phyloP scores from a whole-genome alignment of 2,329 filamentous ascomycete genomes.

The Ophiocordyceps camponoti-floridani region DNA sequence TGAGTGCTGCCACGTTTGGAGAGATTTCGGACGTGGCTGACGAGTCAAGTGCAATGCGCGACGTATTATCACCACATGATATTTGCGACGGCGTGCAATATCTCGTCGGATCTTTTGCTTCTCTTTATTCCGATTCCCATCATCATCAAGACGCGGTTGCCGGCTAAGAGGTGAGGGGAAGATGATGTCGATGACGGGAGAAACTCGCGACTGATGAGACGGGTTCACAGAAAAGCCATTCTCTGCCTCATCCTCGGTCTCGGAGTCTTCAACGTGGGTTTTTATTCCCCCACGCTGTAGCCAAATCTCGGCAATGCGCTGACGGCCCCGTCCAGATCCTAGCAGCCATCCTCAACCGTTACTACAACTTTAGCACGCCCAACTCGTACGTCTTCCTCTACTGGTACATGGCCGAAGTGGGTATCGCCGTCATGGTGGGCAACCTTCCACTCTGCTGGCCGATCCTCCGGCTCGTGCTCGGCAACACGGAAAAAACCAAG shows the following conservation, averaged over 20 bases:
- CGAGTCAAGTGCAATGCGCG: slow-evolving; percentile 19
- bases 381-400: slow-evolving; percentile 37
- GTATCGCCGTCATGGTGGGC: slow-evolving; percentile 39
- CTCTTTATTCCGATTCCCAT: slow-evolving; percentile 26
- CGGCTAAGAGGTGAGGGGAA: slow-evolving; percentile 9
- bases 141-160: slow-evolving; percentile 20
- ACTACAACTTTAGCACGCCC: slow-evolving; percentile 38
- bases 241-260: slow-evolving; percentile 37
- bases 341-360: slow-evolving; percentile 40
- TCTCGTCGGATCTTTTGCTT: slow-evolving; percentile 25
- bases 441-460: slow-evolving; percentile 44
- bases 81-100: slow-evolving; percentile 26
- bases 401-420: slow-evolving; percentile 42
- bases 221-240: slow-evolving; percentile 26
- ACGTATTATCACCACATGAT: slow-evolving; percentile 29
- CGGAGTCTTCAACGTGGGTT: slow-evolving; percentile 25
- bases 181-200: not conserved
- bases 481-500: slow-evolving; percentile 6
- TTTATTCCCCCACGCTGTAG: not conserved
- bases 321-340: slow-evolving; percentile 22
- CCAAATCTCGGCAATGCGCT: not conserved
- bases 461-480: slow-evolving; percentile 26
- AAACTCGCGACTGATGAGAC: not conserved
- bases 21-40: not conserved
- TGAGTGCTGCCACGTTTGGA: slow-evolving; percentile 1